A percentile compares a stretch with the other conserved stretches of the same genome.
Evolutionary conservation across 345 rosid genomes (phyloP).

Genomic region (Camelina sativa): DNA sequence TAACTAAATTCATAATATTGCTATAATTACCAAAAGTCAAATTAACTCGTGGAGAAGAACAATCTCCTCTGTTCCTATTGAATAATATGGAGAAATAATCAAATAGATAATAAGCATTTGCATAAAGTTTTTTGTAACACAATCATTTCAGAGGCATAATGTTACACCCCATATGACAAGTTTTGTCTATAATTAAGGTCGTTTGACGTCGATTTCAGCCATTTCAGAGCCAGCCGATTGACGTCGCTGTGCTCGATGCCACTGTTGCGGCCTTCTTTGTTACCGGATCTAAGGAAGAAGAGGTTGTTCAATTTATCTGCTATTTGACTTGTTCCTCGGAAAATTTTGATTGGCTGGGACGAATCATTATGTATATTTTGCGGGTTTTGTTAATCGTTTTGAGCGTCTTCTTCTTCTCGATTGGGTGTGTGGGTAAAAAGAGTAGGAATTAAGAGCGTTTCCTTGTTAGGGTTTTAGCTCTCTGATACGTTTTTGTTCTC

Average conservation of each 20-base stretch:
- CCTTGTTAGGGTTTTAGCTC: slow-evolving; percentile 31
- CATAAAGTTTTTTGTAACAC: no score
- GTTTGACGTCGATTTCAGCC: no score
- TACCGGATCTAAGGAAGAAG: slow-evolving; percentile 96
- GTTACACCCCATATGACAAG: no score
- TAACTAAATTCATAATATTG: no score
- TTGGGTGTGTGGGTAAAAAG: not conserved
- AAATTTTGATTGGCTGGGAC: not conserved
- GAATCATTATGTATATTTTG: not conserved
- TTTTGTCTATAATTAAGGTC: no score
- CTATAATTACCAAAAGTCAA: no score
- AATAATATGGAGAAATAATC: no score
- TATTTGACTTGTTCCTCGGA: slow-evolving; percentile 18
- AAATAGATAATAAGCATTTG: no score
- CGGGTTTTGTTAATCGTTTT: not conserved
- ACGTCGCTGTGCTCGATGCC: slow-evolving; percentile 88
- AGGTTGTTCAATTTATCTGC: slow-evolving; percentile 59
- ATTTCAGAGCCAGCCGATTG: no score
- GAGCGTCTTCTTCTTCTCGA: slow-evolving; percentile 26
- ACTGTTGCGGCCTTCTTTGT: slow-evolving; percentile 99
- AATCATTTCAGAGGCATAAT: no score
- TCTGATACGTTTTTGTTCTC: not conserved
- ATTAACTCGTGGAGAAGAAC: not conserved
- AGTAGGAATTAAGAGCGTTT: no score
- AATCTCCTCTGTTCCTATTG: no score